Evolutionary conservation across 345 rosid genomes (phyloP).

Genomic region (Hibiscus syriacus): DNA sequence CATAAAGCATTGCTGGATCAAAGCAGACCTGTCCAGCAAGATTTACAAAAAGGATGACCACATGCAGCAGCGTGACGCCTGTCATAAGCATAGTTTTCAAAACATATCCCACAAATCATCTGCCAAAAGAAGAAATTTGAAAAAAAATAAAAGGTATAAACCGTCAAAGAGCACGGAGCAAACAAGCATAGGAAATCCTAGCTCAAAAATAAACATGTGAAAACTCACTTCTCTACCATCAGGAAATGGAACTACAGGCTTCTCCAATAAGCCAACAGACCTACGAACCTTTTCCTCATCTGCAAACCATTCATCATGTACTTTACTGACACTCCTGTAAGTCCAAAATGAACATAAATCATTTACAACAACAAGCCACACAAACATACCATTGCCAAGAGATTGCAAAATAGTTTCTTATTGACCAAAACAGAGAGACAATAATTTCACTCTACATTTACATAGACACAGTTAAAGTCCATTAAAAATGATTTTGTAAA

Average conservation of each 20-base stretch:
- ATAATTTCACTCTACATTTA: not conserved
- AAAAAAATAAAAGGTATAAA: constrained; percentile 1
- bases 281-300: constrained; percentile 63
- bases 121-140: constrained; percentile 21
- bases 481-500: not conserved
- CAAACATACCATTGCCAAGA: not conserved
- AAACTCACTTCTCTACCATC: constrained; percentile 41
- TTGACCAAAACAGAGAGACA: not conserved
- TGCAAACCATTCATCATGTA: constrained; percentile 91
- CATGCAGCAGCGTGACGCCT: constrained; percentile 55
- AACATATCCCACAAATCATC: constrained; percentile 76
- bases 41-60: constrained; percentile 69
- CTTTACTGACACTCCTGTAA: constrained; percentile 69
- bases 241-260: constrained; percentile 37
- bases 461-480: not conserved
- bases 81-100: constrained; percentile 38
- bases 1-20: not conserved
- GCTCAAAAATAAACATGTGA: not conserved
- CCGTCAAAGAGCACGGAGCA: not conserved
- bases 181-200: not conserved
- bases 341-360: not conserved
- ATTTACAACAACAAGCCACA: not conserved
- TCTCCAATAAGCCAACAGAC: constrained; percentile 63
- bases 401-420: not conserved
- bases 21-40: constrained; percentile 72